A percentile compares a stretch with the other conserved stretches of the same genome.
Evolutionary conservation across 768 basidiomycete species (phyloP).

Genomic region (Trametes meyenii): DNA sequence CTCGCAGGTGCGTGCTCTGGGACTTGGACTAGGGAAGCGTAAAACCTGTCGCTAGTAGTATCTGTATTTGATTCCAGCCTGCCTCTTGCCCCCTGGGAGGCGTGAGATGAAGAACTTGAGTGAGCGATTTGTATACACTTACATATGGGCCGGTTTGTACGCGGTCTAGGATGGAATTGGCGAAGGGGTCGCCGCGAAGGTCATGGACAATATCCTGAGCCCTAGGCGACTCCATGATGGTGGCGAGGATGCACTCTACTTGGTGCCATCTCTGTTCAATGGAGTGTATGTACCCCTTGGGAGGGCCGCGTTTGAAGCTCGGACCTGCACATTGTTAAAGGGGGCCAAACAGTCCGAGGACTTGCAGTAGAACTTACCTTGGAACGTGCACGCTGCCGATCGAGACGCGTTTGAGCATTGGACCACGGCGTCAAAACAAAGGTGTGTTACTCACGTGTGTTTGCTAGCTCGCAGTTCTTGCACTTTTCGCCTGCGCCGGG

Average conservation of each 20-base stretch:
- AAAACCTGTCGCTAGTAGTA: constrained; percentile 25
- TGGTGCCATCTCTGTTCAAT: constrained; percentile 93
- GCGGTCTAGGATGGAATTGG: constrained; percentile 72
- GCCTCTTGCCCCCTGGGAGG: constrained; percentile 66
- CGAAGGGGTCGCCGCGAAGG: constrained; percentile 71
- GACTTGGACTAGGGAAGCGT: constrained; percentile 38
- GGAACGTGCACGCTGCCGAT: constrained; percentile 48
- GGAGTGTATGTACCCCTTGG: constrained; percentile 91
- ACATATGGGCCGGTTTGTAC: constrained; percentile 85
- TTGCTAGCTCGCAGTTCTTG: constrained; percentile 55
- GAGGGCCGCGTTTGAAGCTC: constrained; percentile 81
- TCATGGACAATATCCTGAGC: constrained; percentile 65
- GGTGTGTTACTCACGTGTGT: constrained; percentile 26
- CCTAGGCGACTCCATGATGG: constrained; percentile 70
- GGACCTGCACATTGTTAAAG: constrained; percentile 49
- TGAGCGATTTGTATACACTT: constrained; percentile 28
- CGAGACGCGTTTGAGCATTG: constrained; percentile 9
- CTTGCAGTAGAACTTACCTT: constrained; percentile 55
- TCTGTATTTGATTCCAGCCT: constrained; percentile 36
- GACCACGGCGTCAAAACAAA: not conserved
- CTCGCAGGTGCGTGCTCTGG: constrained; percentile 14
- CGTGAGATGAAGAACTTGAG: not conserved
- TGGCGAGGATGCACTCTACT: constrained; percentile 87
- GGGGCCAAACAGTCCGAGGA: not conserved
- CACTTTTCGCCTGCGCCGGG: constrained; percentile 67